These are phyloP conservation scores for Penicillium turbatum DNA, from an alignment of 495 filamentous ascomycete species.

Conservation along the genomic window DNA sequence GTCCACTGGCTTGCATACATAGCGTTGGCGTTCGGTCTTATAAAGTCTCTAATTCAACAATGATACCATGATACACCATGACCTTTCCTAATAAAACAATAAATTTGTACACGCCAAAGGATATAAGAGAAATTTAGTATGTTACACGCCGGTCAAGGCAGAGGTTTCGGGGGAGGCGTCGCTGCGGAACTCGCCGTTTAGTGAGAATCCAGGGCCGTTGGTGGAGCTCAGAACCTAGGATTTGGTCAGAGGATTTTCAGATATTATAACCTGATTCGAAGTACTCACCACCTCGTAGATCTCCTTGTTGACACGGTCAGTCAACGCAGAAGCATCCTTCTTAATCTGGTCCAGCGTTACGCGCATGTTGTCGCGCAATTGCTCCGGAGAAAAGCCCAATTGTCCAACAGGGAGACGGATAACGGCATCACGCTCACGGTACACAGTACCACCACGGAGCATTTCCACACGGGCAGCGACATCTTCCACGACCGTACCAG, in stretches of 20 bases:
- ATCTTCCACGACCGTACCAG: conserved; percentile 80
- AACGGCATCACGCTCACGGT: conserved; percentile 79
- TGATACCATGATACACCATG: conserved; percentile 51
- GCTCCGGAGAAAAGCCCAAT: conserved; percentile 80
- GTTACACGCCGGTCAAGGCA: conserved; percentile 41
- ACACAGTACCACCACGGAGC: conserved; percentile 77
- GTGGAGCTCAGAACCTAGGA: conserved; percentile 84
- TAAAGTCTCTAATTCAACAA: conserved; percentile 31
- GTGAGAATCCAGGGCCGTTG: conserved; percentile 74
- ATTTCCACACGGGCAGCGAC: conserved; percentile 64
- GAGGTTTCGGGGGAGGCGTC: conserved; percentile 51
- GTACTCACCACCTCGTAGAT: conserved; percentile 77
- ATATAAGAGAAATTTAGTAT: conserved; percentile 32
- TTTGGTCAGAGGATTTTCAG: conserved; percentile 8
- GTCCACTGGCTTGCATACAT: conserved; percentile 31
- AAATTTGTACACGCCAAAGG: conserved; percentile 38
- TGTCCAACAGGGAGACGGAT: conserved; percentile 87
- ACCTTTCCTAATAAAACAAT: conserved; percentile 45
- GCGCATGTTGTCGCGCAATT: conserved; percentile 81
- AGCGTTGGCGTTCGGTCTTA: conserved; percentile 39
- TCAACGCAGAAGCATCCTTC: conserved; percentile 65
- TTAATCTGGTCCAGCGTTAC: conserved; percentile 71
- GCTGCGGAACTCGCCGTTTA: conserved; percentile 71
- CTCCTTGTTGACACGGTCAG: conserved; percentile 71
- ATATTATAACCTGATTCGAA: background rate